Conservation (phyloP, 768 basidiomycete genomes). For the Russula griseocarnosa region DNA sequence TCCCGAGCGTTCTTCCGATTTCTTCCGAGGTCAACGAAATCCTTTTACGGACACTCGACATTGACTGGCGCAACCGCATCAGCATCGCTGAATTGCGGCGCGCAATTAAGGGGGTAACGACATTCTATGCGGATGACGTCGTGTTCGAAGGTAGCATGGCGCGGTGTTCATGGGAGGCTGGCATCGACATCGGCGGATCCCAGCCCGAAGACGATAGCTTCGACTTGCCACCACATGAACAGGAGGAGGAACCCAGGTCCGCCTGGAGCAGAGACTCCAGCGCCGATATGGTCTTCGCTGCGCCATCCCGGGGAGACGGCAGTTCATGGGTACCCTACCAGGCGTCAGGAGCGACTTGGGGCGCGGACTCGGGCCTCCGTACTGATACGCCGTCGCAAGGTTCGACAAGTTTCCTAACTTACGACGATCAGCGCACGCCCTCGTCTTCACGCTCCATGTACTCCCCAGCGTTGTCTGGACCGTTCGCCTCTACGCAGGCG, state of each 20-base stretch:
- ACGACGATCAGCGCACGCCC: conserved; percentile 28
- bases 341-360: conserved; percentile 26
- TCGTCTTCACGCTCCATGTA: conserved; percentile 29
- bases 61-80: conserved; percentile 38
- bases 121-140: conserved; percentile 70
- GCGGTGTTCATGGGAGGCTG: conserved; percentile 72
- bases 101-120: conserved; percentile 52
- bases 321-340: conserved; percentile 24
- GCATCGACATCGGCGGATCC: conserved; percentile 55
- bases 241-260: conserved; percentile 48
- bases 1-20: conserved; percentile 51
- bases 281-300: conserved; percentile 29
- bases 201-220: conserved; percentile 29
- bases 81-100: conserved; percentile 48
- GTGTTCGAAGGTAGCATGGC: conserved; percentile 81
- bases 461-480: conserved; percentile 27
- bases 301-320: conserved; percentile 15
- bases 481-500: conserved; percentile 17
- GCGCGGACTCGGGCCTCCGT: conserved; percentile 21
- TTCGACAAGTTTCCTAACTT: conserved; percentile 24
- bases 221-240: conserved; percentile 53
- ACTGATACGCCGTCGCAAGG: conserved; percentile 19
- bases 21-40: conserved; percentile 38
- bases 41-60: conserved; percentile 35
- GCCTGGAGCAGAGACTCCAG: conserved; percentile 54